Conservation (phyloP, 306 rosid species). For the Trichosanthes truncata region DNA sequence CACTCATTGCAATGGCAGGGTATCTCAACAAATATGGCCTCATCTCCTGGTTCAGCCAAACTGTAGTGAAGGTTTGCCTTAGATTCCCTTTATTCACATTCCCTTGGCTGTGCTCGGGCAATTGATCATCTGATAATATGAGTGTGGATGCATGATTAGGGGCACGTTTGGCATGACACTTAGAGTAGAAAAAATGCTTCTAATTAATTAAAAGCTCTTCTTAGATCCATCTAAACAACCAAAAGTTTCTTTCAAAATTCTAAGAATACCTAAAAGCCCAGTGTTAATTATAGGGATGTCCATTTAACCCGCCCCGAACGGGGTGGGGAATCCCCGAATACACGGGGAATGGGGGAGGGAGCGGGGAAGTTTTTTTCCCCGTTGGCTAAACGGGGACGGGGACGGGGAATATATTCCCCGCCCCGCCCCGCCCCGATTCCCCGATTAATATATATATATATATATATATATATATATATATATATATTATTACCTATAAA, state of each 20-base stretch:
- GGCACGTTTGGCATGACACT: background rate
- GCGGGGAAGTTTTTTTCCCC: too few species aligned
- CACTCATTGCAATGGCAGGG: slow-evolving; percentile 99
- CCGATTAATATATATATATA: too few species aligned
- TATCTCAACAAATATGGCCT: slow-evolving; percentile 98
- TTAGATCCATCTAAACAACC: background rate
- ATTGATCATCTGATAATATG: background rate
- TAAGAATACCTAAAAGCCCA: background rate
- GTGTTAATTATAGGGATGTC: too few species aligned
- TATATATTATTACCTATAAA: too few species aligned
- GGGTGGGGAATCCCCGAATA: too few species aligned
- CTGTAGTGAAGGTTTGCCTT: slow-evolving; percentile 77
- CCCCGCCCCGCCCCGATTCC: too few species aligned
- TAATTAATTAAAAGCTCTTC: background rate
- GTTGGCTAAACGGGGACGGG: too few species aligned
- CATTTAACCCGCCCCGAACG: too few species aligned
- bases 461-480: too few species aligned
- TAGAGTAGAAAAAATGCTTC: background rate
- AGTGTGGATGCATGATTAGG: background rate
- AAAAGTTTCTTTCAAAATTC: background rate
- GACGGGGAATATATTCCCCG: too few species aligned
- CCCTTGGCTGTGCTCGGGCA: background rate
- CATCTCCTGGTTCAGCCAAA: slow-evolving; percentile 94
- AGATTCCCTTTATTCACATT: background rate
- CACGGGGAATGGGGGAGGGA: too few species aligned